phyloP scores from a whole-genome alignment of 2,329 filamentous ascomycete species.

The Nemania sp. region DNA sequence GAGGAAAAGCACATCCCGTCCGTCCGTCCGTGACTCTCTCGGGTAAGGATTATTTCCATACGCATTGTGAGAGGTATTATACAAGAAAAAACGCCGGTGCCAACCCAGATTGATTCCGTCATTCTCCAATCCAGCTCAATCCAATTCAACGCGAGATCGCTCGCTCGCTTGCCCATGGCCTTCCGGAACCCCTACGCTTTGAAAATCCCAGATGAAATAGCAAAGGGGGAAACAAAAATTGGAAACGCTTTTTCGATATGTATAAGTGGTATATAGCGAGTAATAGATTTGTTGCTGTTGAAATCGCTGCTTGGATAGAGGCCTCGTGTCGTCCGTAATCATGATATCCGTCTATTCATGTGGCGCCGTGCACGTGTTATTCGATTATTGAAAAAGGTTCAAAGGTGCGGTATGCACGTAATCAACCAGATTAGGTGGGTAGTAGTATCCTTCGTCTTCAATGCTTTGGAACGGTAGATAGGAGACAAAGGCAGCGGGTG shows the following conservation, averaged over 20 bases:
- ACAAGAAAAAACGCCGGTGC: constrained; percentile 1
- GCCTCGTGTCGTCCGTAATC: background rate
- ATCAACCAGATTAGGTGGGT: no score
- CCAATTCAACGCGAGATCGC: background rate
- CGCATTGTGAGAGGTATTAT: constrained; percentile 22
- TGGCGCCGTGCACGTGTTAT: constrained; percentile 22
- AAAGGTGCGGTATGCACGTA: background rate
- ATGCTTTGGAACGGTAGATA: background rate
- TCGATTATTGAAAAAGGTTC: background rate
- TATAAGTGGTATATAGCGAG: no score
- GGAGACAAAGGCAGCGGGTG: background rate
- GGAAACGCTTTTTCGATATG: background rate
- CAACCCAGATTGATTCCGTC: background rate
- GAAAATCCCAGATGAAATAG: constrained; percentile 1
- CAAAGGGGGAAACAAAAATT: no score
- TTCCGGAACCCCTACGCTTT: background rate
- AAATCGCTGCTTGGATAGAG: background rate
- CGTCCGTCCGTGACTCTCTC: no score
- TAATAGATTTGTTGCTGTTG: background rate
- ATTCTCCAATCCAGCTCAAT: background rate
- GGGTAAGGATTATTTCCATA: background rate
- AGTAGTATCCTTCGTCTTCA: no score
- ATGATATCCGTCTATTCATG: background rate
- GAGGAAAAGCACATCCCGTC: no score
- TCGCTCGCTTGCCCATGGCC: constrained; percentile 19